Evolutionary conservation across 129 eudicot species (phyloP).

Genomic region (Pulicaria dysenterica): DNA sequence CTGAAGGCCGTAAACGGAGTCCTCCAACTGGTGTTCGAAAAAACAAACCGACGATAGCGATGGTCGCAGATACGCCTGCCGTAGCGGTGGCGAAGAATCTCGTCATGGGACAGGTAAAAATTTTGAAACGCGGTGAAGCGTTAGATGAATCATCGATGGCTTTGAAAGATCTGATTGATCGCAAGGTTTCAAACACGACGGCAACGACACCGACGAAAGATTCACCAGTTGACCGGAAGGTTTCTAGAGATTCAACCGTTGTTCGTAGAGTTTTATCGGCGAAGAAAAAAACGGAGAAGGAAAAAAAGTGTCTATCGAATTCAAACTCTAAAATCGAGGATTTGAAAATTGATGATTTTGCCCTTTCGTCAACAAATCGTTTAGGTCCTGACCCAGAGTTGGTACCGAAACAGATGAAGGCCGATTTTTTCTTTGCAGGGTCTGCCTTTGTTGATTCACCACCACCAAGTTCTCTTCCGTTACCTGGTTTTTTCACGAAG

Average conservation of each 20-base stretch:
- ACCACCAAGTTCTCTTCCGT: constrained; percentile 58
- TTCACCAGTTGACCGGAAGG: constrained; percentile 10
- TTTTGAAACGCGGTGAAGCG: constrained; percentile 59
- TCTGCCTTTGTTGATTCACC: constrained; percentile 56
- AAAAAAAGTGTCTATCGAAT: constrained; percentile 5
- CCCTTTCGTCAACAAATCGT: constrained; percentile 43
- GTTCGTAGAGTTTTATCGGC: constrained; percentile 1
- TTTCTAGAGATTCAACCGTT: background rate
- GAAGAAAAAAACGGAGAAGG: constrained; percentile 30
- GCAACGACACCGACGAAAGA: constrained; percentile 18
- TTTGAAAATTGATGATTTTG: constrained; percentile 30
- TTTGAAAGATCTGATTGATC: background rate
- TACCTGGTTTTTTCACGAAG: constrained; percentile 56
- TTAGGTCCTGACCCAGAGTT: constrained; percentile 48
- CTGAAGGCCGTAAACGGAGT: constrained; percentile 39
- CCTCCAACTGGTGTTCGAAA: constrained; percentile 28
- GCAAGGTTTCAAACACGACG: constrained; percentile 21
- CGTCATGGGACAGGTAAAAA: constrained; percentile 55
- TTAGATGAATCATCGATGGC: constrained; percentile 23
- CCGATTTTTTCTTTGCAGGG: constrained; percentile 54
- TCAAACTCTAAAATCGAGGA: constrained; percentile 9
- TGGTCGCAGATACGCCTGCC: constrained; percentile 26
- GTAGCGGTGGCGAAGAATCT: constrained; percentile 14
- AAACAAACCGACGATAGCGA: constrained; percentile 22
- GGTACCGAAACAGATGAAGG: constrained; percentile 39